Evolutionary conservation across 495 filamentous ascomycete species (phyloP).

Genomic region (Talaromyces stipitatus): DNA sequence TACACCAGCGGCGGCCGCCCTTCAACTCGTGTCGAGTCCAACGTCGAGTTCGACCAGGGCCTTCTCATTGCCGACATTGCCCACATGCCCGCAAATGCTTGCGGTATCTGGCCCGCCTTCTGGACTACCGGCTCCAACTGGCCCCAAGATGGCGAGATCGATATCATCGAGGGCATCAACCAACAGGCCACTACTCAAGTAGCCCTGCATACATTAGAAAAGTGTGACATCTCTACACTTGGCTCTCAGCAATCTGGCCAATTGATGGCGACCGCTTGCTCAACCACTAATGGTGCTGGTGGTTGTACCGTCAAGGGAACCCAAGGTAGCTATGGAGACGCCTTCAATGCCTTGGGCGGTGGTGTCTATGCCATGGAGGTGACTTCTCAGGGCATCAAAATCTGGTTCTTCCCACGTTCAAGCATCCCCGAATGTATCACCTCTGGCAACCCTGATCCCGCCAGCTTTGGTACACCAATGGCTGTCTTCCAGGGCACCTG

Average conservation of each 20-base stretch:
- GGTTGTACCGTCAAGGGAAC: constrained; percentile 42
- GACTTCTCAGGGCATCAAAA: constrained; percentile 55
- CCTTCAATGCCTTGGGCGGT: constrained; percentile 66
- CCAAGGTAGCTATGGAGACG: constrained; percentile 54
- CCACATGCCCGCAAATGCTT: constrained; percentile 66
- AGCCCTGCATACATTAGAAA: constrained; percentile 64
- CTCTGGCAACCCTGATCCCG: constrained; percentile 50
- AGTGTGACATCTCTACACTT: constrained; percentile 51
- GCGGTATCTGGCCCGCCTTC: constrained; percentile 69
- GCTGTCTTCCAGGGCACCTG: constrained; percentile 54
- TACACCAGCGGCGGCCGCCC: constrained; percentile 48
- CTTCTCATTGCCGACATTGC: constrained; percentile 67
- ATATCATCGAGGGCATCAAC: constrained; percentile 88
- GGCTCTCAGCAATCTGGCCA: neutral
- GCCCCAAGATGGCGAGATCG: constrained; percentile 78
- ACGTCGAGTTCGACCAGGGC: constrained; percentile 57
- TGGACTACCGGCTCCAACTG: constrained; percentile 72
- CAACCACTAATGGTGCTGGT: constrained; percentile 38
- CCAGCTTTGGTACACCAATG: constrained; percentile 58
- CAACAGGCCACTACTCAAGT: constrained; percentile 54
- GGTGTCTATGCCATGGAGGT: constrained; percentile 77
- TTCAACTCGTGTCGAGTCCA: constrained; percentile 62
- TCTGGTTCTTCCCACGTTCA: constrained; percentile 71
- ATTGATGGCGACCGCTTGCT: constrained; percentile 40
- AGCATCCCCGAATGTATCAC: constrained; percentile 52